Evolutionary conservation across 805 yeast genomes (phyloP), one percentile per base, ranked within the genome.

Genomic region (Sugiyamaella americana): DNA sequence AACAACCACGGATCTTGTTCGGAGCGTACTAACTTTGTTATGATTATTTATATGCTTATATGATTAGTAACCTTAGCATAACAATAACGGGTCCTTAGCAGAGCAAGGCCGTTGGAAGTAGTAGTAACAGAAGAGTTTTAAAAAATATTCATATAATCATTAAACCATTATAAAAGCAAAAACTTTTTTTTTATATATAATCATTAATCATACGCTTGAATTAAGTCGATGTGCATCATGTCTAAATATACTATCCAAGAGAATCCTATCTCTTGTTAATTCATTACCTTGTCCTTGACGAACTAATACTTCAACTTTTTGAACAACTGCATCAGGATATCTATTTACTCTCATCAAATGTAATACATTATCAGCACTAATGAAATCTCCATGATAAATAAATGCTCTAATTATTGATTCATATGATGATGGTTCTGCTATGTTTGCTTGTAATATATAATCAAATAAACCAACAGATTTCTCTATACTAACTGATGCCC

Each of bases 391-490:
- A 37, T 54, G 49, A 40, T 47, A 52, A 11, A 64, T 16, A 39
- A 59, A 62, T 5, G 65, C 66, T 11, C 68, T 47, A 16, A 65
- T 51, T 47, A 65, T 58, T 17, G 68, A 54, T 44, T 65, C 69
- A 47, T 55, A 65, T 1, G 67, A 55, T 26, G 65, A 65, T n/a
- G 65, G 68, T 55, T 60, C 67, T 8, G 57, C 58, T 24, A 48
- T 49, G 21, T 52, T 43, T 19, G 38, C 37, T 16, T 49, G 26
- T 43, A 60, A 37, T 18, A 56, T 51, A 37, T 53, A 49, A 38
- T 62, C 58, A 48, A 63, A 63, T 41, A 64, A 46, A 19, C 53
- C 59, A 18, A 58, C 55, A 5, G 62, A 44, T 40, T 52, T 55
- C 6, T 45, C 44, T 20, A 64, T 32, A 43, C 60, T 56, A n/a